Evolutionary conservation across 1,284 basidiomycete genomes (phyloP).

Genomic region (Puccinia triticina): DNA sequence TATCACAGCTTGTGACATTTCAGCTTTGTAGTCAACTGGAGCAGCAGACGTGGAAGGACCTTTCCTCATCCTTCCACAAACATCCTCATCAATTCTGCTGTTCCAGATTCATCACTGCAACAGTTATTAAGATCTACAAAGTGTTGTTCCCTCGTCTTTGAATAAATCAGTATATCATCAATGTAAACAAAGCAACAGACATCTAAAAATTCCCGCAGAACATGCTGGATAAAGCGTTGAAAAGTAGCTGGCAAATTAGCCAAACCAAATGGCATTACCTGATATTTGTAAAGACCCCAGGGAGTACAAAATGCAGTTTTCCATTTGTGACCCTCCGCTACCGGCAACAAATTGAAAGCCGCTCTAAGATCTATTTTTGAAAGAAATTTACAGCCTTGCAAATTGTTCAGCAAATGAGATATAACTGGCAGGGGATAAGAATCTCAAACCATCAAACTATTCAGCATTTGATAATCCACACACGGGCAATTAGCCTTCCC

Average conservation of each 20-base stretch:
- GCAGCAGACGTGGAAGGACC: too few relatives aligned
- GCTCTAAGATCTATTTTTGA: too few relatives aligned
- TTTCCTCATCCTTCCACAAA: too few relatives aligned
- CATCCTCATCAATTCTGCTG: too few relatives aligned
- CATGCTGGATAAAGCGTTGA: conserved; percentile 37
- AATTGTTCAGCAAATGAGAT: conserved; percentile 15
- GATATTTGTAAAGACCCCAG: conserved; percentile 62
- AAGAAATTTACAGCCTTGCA: too few relatives aligned
- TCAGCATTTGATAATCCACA: conserved; percentile 38
- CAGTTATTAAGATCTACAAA: conserved; percentile 25
- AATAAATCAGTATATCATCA: conserved; percentile 39
- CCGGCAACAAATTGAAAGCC: too few relatives aligned
- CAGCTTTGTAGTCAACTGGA: too few relatives aligned
- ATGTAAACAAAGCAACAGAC: too few relatives aligned
- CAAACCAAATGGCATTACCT: conserved; percentile 63
- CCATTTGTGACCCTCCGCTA: conserved; percentile 58
- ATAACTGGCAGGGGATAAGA: conserved; percentile 37
- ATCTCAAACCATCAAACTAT: conserved; percentile 53
- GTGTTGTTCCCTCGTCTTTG: conserved; percentile 60
- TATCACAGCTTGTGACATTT: too few relatives aligned
- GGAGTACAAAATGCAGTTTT: conserved; percentile 62
- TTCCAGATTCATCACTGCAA: too few relatives aligned
- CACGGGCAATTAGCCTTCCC: too few relatives aligned
- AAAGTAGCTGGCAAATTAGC: conserved; percentile 61
- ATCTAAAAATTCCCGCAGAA: too few relatives aligned